Percentiles rank a stretch among this genome's conserved stretches.
Evolutionary conservation across 208 protist species (phyloP).

Genomic region (Leishmania gerbilli): DNA sequence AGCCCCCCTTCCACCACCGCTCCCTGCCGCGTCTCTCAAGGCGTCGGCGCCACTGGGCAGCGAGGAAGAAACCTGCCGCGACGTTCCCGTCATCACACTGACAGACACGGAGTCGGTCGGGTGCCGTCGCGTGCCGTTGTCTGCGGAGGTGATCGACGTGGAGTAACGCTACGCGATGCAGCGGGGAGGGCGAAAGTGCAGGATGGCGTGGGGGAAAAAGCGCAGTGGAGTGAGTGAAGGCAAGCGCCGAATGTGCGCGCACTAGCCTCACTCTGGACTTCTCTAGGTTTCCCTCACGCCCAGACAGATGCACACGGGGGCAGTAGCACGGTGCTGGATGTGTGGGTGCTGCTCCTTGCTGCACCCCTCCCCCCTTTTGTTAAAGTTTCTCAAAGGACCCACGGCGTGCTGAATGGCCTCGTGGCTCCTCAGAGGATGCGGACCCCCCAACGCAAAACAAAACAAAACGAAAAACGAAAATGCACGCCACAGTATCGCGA

Average conservation of each 20-base stretch:
- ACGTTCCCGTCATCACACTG: conserved; percentile 9
- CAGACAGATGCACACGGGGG: background rate
- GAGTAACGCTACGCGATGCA: conserved; percentile 4
- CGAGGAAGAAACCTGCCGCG: background rate
- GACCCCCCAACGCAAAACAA: too few species aligned
- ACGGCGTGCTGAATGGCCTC: background rate
- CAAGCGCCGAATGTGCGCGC: background rate
- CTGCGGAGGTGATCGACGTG: conserved; percentile 29
- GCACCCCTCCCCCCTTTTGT: background rate
- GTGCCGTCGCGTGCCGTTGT: conserved; percentile 10
- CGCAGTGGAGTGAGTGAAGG: background rate
- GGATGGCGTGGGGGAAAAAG: background rate
- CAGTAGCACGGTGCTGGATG: background rate
- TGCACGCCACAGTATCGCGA: background rate
- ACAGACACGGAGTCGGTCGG: conserved; percentile 21
- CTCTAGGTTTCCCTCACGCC: background rate
- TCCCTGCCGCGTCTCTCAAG: background rate
- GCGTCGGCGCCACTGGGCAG: background rate
- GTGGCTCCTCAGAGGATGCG: background rate
- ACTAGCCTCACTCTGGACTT: background rate
- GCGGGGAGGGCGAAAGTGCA: background rate
- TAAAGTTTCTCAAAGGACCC: too few species aligned
- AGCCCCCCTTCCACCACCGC: background rate
- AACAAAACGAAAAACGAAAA: background rate
- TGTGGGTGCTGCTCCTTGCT: background rate